Conservation (phyloP, 495 filamentous ascomycete species). For the Schizothecium vesticola region DNA sequence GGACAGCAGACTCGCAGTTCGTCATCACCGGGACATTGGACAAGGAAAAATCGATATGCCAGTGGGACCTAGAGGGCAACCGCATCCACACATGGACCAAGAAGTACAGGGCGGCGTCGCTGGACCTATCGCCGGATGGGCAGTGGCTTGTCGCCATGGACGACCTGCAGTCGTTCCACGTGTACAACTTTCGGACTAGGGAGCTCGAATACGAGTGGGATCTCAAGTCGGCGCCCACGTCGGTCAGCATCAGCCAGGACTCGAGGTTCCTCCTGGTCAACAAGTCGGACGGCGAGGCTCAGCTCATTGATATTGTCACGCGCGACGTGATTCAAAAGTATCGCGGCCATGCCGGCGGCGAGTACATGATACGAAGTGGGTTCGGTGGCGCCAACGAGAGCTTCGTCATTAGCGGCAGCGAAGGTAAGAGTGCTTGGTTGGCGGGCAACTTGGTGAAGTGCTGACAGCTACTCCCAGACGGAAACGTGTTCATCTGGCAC, state of each 20-base stretch:
- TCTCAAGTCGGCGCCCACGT: conserved; percentile 63
- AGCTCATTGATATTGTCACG: conserved; percentile 70
- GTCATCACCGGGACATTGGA: conserved; percentile 82
- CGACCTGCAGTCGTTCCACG: conserved; percentile 61
- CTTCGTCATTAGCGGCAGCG: conserved; percentile 85
- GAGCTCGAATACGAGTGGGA: conserved; percentile 69
- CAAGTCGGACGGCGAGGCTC: conserved; percentile 65
- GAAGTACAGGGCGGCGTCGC: conserved; percentile 75
- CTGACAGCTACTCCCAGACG: conserved; percentile 18
- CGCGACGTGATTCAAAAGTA: conserved; percentile 67
- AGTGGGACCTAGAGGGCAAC: conserved; percentile 60
- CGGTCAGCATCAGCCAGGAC: conserved; percentile 73
- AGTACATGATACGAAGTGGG: conserved; percentile 70
- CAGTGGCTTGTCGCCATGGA: conserved; percentile 72
- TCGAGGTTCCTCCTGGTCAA: conserved; percentile 78
- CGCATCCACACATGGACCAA: conserved; percentile 56
- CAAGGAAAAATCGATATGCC: conserved; percentile 54
- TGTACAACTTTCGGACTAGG: conserved; percentile 73
- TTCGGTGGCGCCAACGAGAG: conserved; percentile 89
- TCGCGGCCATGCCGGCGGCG: conserved; percentile 62
- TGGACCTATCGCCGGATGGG: conserved; percentile 75
- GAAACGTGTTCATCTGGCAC: conserved; percentile 76
- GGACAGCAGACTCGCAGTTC: conserved; percentile 70
- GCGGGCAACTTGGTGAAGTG: neutral
- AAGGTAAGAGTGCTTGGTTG: conserved; percentile 54